Evolutionary conservation across 1,284 basidiomycete species (phyloP).

Genomic region (Pholiota adiposa): DNA sequence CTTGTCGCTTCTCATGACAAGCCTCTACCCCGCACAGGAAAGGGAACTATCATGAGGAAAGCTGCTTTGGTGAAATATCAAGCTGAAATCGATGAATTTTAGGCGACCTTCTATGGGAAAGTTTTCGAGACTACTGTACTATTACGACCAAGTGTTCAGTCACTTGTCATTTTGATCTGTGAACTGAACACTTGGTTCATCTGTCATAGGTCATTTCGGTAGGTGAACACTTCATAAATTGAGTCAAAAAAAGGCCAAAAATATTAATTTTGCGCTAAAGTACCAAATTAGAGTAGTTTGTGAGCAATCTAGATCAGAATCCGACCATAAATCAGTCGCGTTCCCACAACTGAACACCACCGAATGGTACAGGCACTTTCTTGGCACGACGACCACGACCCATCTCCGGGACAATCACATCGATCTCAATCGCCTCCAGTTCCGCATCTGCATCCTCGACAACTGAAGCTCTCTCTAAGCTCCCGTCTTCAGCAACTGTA

Average conservation of each 20-base stretch:
- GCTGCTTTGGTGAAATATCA: constrained; percentile 35
- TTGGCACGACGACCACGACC: too few species aligned
- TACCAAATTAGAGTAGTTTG: neutral
- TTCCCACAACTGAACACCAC: neutral
- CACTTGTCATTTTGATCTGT: neutral
- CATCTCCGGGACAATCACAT: neutral
- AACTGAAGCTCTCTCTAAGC: neutral
- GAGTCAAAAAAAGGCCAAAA: neutral
- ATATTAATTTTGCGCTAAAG: neutral
- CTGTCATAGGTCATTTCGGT: neutral
- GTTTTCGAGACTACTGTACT: too few species aligned
- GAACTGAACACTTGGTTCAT: neutral
- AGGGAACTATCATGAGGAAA: constrained; percentile 43
- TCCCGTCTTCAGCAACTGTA: neutral
- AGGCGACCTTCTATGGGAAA: too few species aligned
- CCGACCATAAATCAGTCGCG: neutral
- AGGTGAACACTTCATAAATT: neutral
- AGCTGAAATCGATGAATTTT: constrained; percentile 40
- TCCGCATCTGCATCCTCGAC: neutral
- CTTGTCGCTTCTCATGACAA: constrained; percentile 34
- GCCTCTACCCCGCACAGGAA: constrained; percentile 39
- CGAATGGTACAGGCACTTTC: neutral
- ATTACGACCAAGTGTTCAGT: neutral
- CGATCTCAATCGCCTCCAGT: neutral
- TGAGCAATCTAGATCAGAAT: neutral